Evolutionary conservation across 1,139 yeast species (phyloP).

Genomic region (Suhomyces guaymorum): DNA sequence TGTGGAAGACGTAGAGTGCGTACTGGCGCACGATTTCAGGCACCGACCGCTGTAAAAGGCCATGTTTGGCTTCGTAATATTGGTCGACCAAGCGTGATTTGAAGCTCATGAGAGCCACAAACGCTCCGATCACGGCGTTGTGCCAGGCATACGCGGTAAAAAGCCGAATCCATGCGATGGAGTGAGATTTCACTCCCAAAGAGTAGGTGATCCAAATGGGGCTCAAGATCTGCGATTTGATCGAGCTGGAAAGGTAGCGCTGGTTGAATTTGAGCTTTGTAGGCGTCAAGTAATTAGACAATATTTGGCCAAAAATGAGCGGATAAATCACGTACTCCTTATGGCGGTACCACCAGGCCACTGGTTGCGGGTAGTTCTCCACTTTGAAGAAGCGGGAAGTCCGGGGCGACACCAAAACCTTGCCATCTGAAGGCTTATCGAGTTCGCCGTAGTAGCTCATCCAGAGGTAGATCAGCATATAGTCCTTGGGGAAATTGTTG

Average conservation of each 20-base stretch:
- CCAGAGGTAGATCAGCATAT: slow-evolving; percentile 38
- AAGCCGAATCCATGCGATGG: slow-evolving; percentile 35
- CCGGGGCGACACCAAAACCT: slow-evolving; percentile 31
- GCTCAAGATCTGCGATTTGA: slow-evolving; percentile 36
- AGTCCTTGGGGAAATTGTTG: slow-evolving; percentile 39
- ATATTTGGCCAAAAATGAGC: slow-evolving; percentile 40
- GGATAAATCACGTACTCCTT: slow-evolving; percentile 41
- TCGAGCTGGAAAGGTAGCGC: slow-evolving; percentile 35
- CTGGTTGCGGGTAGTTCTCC: slow-evolving; percentile 22
- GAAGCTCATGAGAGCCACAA: slow-evolving; percentile 25
- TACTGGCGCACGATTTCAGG: slow-evolving; percentile 21
- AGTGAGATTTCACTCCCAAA: slow-evolving; percentile 28
- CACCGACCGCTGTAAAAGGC: slow-evolving; percentile 16
- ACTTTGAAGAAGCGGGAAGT: slow-evolving; percentile 31
- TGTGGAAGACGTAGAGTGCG: slow-evolving; percentile 24
- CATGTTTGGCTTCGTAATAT: slow-evolving; percentile 30
- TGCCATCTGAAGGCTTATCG: slow-evolving; percentile 38
- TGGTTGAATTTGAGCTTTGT: slow-evolving; percentile 40
- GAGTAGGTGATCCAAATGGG: slow-evolving; percentile 49
- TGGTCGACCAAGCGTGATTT: slow-evolving; percentile 29
- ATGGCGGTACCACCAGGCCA: slow-evolving; percentile 28
- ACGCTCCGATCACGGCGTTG: slow-evolving; percentile 20
- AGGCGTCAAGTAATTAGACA: slow-evolving; percentile 47
- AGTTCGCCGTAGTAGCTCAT: slow-evolving; percentile 36
- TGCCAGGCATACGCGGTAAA: slow-evolving; percentile 30